Conservation (phyloP, 1,284 basidiomycete species). For the Tetrapyrgos nigripes region DNA sequence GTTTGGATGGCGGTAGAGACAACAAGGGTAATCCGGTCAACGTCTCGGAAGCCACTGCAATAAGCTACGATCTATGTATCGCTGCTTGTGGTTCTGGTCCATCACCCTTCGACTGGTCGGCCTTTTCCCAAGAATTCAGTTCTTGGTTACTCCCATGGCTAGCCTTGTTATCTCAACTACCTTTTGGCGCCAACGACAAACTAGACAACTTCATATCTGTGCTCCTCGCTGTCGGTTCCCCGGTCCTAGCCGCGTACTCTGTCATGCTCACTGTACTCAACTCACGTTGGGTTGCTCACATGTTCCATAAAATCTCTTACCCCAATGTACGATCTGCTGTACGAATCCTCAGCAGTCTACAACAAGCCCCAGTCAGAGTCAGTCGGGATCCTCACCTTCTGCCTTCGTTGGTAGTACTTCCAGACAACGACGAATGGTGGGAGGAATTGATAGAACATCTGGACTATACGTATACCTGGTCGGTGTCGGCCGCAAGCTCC, state of each 20-base stretch:
- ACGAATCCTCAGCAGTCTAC: conserved; percentile 38
- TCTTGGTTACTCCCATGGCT: conserved; percentile 37
- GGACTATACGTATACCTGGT: conserved; percentile 41
- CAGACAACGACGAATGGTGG: conserved; percentile 44
- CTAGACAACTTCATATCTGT: conserved; percentile 39
- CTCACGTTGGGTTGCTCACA: conserved; percentile 37
- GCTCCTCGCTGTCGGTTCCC: conserved; percentile 43
- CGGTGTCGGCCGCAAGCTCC: conserved; percentile 36
- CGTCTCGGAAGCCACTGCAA: conserved; percentile 24
- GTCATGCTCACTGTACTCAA: conserved; percentile 44
- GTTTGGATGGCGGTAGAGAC: conserved; percentile 21
- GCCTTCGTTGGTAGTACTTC: conserved; percentile 41
- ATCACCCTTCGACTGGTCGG: conserved; percentile 26
- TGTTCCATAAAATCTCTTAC: conserved; percentile 33
- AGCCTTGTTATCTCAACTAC: conserved; percentile 34
- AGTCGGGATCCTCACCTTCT: conserved; percentile 28
- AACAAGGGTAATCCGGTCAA: conserved; percentile 22
- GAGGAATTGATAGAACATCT: conserved; percentile 31
- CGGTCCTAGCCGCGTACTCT: conserved; percentile 45
- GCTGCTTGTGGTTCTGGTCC: conserved; percentile 22
- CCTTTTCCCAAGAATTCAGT: conserved; percentile 32
- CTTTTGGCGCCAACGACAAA: conserved; percentile 31
- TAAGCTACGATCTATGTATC: conserved; percentile 29
- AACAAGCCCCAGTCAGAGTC: conserved; percentile 41
- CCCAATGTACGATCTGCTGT: conserved; percentile 37